phyloP scores from a whole-genome alignment of 2,329 filamentous ascomycete species.

The Claviceps fusiformis region DNA sequence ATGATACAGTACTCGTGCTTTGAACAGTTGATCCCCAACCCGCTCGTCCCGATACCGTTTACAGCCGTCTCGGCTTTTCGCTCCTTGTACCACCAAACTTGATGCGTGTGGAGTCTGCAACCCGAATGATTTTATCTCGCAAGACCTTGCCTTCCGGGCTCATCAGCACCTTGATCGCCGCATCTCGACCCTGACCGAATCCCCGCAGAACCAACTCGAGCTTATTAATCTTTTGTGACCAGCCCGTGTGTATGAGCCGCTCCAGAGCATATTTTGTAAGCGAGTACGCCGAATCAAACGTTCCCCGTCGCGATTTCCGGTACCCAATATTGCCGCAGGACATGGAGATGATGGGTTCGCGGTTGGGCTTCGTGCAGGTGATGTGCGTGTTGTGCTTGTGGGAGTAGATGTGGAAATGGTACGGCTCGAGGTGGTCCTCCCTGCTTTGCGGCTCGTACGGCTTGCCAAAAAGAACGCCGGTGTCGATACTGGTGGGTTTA shows the following conservation, averaged over 20 bases:
- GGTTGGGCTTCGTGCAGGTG: conserved; percentile 72
- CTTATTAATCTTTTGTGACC: conserved; percentile 59
- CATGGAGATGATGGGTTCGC: conserved; percentile 65
- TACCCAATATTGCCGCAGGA: conserved; percentile 88
- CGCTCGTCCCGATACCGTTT: conserved; percentile 4
- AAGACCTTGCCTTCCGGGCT: conserved; percentile 71
- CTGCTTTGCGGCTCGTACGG: conserved; percentile 12
- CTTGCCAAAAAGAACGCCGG: conserved; percentile 16
- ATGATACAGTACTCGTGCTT: conserved; percentile 19
- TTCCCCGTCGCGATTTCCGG: conserved; percentile 62
- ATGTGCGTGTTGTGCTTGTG: conserved; percentile 94
- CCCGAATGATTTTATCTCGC: conserved; percentile 59
- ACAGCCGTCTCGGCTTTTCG: conserved; percentile 67
- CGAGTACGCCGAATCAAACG: conserved; percentile 89
- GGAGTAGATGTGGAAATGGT: conserved; percentile 76
- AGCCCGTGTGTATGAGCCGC: conserved; percentile 69
- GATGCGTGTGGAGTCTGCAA: conserved; percentile 75
- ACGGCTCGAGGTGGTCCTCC: conserved; percentile 42
- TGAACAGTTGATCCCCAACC: neutral
- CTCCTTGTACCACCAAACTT: conserved; percentile 95
- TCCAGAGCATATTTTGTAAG: conserved; percentile 71
- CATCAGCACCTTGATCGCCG: conserved; percentile 76
- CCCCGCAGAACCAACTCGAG: conserved; percentile 74
- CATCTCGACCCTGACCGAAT: conserved; percentile 78
- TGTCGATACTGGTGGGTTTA: conserved; percentile 19